A percentile compares a stretch with the other conserved stretches of the same genome.
Conservation (phyloP, 768 basidiomycete species). For the Trametes coccinea region DNA sequence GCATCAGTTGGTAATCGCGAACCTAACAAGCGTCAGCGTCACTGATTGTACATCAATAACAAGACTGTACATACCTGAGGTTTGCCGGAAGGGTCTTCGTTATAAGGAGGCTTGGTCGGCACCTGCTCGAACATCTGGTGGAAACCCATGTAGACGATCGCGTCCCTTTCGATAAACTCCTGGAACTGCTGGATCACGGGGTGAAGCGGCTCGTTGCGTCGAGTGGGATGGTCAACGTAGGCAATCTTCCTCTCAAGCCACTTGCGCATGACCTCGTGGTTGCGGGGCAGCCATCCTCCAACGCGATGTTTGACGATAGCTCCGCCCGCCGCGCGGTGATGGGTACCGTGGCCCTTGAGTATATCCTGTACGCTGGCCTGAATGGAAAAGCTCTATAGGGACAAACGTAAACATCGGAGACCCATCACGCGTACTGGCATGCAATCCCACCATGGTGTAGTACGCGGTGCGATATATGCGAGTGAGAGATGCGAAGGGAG, state of each 20-base stretch:
- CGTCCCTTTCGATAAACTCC: slow-evolving; percentile 23
- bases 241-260: slow-evolving; percentile 18
- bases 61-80: slow-evolving; percentile 4
- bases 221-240: slow-evolving; percentile 10
- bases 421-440: too few relatives aligned
- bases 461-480: too few relatives aligned
- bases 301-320: slow-evolving; percentile 7
- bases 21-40: slow-evolving; percentile 30
- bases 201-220: slow-evolving; percentile 11
- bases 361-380: too few relatives aligned
- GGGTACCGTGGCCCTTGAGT: too few relatives aligned
- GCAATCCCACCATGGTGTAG: too few relatives aligned
- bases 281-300: slow-evolving; percentile 18
- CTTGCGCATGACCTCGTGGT: slow-evolving; percentile 8
- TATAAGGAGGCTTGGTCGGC: slow-evolving; percentile 15
- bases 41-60: neutral
- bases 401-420: too few relatives aligned
- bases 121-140: slow-evolving; percentile 38
- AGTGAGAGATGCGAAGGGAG: too few relatives aligned
- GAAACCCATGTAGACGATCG: slow-evolving; percentile 38
- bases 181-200: slow-evolving; percentile 32
- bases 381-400: too few relatives aligned
- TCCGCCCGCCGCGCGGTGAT: too few relatives aligned
- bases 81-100: slow-evolving; percentile 11
- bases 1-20: slow-evolving; percentile 42